Conservation (phyloP, 805 yeast genomes). For the Nematodospora valgi region DNA sequence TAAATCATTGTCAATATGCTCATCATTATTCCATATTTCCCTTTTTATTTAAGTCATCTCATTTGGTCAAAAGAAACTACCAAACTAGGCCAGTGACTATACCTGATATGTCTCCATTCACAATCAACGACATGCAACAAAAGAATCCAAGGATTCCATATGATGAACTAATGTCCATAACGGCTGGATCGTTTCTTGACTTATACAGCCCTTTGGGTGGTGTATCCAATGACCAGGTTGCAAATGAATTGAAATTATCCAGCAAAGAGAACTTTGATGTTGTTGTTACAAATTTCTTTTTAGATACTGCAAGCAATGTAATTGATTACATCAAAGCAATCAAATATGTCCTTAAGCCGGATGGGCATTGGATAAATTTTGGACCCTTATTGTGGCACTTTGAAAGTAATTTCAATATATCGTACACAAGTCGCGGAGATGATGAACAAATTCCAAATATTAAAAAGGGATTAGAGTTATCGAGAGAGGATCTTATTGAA, state of each 20-base stretch:
- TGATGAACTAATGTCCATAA: constrained; percentile 60
- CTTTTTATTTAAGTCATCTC: constrained; percentile 49
- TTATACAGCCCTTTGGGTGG: constrained; percentile 54
- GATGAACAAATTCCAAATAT: constrained; percentile 29
- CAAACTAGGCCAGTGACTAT: constrained; percentile 50
- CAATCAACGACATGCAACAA: constrained; percentile 25
- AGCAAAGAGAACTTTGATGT: constrained; percentile 42
- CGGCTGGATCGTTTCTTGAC: constrained; percentile 70
- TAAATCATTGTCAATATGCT: constrained; percentile 44
- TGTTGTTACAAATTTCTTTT: constrained; percentile 54
- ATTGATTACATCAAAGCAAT: constrained; percentile 55
- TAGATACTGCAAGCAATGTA: constrained; percentile 62
- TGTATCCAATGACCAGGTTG: constrained; percentile 34
- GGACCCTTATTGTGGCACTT: constrained; percentile 75
- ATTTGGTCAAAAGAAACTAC: constrained; percentile 40
- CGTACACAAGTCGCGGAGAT: constrained; percentile 16
- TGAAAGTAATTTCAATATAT: constrained; percentile 45
- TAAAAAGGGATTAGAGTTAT: constrained; percentile 55
- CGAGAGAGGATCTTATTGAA: constrained; percentile 50
- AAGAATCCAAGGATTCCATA: constrained; percentile 40
- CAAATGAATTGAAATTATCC: constrained; percentile 38
- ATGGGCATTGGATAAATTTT: constrained; percentile 60
- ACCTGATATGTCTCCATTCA: constrained; percentile 51
- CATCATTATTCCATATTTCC: constrained; percentile 48
- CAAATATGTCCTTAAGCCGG: constrained; percentile 38